Evolutionary conservation across 169 alveolate species (phyloP).

Genomic region (Babesia ovata): DNA sequence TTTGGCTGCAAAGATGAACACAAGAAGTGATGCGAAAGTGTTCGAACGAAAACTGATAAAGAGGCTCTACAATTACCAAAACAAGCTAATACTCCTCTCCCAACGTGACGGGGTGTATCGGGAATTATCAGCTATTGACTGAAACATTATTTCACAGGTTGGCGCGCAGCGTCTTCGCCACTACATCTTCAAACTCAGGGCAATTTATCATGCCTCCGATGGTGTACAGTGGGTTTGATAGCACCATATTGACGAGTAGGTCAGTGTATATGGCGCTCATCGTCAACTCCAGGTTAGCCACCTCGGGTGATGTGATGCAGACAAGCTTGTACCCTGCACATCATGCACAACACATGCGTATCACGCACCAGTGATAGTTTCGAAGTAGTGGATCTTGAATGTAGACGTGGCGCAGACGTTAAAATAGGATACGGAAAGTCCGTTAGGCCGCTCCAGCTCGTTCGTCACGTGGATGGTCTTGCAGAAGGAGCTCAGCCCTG

Average conservation of each 20-base stretch:
- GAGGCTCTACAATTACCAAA: constrained; percentile 22
- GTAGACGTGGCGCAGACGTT: constrained; percentile 59
- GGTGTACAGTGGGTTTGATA: constrained; percentile 49
- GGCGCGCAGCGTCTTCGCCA: constrained; percentile 41
- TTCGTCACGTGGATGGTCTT: constrained; percentile 57
- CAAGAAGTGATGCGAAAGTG: constrained; percentile 48
- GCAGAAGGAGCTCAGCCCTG: constrained; percentile 62
- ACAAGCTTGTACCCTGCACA: constrained; percentile 63
- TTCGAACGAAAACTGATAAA: constrained; percentile 41
- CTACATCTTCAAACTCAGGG: constrained; percentile 46
- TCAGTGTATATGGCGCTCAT: constrained; percentile 58
- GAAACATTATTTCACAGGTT: constrained; percentile 2
- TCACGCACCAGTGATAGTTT: constrained; percentile 53
- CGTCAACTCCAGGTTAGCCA: constrained; percentile 44
- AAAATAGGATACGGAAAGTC: constrained; percentile 58
- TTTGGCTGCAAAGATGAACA: constrained; percentile 5
- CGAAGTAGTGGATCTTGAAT: constrained; percentile 61
- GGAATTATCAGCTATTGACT: constrained; percentile 37
- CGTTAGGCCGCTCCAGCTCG: constrained; percentile 42
- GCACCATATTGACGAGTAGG: constrained; percentile 40
- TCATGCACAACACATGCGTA: not conserved
- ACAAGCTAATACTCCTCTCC: constrained; percentile 28
- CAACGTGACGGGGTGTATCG: constrained; percentile 52
- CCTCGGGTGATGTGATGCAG: constrained; percentile 64
- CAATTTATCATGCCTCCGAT: constrained; percentile 36